Conservation (phyloP, 805 yeast species). For the Debaryomyces maramus region DNA sequence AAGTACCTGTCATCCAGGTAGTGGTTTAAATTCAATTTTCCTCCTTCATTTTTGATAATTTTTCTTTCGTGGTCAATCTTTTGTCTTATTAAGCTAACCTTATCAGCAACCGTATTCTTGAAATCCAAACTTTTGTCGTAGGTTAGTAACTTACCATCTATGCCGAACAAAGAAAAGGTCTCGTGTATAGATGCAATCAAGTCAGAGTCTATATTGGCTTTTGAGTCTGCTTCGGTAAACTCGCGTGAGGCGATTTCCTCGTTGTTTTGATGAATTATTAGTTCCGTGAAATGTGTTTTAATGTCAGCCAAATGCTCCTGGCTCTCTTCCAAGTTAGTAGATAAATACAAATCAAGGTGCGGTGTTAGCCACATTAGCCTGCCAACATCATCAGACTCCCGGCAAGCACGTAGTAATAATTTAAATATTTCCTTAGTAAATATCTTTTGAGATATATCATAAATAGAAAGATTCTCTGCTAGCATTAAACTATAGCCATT, state of each 20-base stretch:
- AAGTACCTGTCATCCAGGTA: conserved; percentile 3
- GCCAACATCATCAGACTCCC: conserved; percentile 30
- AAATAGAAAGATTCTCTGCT: conserved; percentile 9
- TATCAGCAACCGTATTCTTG: conserved; percentile 7
- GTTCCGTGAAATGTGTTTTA: neutral
- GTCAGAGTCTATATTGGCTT: conserved; percentile 14
- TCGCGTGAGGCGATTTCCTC: neutral
- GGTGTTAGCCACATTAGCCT: conserved; percentile 39
- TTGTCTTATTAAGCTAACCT: neutral
- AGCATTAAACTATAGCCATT: conserved; percentile 11
- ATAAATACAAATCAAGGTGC: conserved; percentile 25
- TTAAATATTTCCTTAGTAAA: conserved; percentile 23
- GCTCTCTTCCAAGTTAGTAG: conserved; percentile 4
- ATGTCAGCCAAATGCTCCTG: conserved; percentile 5
- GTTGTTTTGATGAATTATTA: neutral
- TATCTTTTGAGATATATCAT: conserved; percentile 15
- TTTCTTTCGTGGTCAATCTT: neutral
- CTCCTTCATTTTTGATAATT: neutral
- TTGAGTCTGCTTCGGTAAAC: conserved; percentile 3
- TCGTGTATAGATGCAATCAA: conserved; percentile 19
- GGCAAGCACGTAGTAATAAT: conserved; percentile 22
- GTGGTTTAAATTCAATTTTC: neutral
- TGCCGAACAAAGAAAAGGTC: conserved; percentile 21
- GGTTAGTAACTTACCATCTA: conserved; percentile 27
- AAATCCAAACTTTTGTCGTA: conserved; percentile 21